phyloP scores from a whole-genome alignment of 2,329 filamentous ascomycete genomes.

The Hypoxylon sp. region DNA sequence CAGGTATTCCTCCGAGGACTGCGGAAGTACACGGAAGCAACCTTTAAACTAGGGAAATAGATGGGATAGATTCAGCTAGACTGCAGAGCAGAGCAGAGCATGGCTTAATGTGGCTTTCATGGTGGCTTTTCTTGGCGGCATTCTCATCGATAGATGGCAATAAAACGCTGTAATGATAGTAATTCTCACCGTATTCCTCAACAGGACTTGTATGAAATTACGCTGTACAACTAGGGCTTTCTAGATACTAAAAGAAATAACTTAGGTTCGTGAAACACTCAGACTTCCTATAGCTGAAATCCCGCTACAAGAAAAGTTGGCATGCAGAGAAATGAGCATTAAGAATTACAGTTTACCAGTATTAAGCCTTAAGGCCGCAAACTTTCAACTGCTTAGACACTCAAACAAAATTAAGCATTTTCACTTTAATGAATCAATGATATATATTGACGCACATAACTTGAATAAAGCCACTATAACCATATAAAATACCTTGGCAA shows the following conservation, averaged over 20 bases:
- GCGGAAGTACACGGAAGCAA: slow-evolving; percentile 85
- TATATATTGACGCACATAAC: too few species aligned
- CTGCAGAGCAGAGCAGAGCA: slow-evolving; percentile 3
- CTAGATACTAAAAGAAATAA: too few species aligned
- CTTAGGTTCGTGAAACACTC: too few species aligned
- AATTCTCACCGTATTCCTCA: background rate
- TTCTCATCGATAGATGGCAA: slow-evolving; percentile 11
- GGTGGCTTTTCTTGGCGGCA: background rate
- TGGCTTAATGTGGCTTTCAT: slow-evolving; percentile 16
- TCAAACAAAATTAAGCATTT: too few species aligned
- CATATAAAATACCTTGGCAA: too few species aligned
- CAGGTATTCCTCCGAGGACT: slow-evolving; percentile 91
- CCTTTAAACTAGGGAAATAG: slow-evolving; percentile 85
- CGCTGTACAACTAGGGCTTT: background rate
- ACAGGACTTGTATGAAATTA: background rate
- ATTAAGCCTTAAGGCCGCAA: too few species aligned
- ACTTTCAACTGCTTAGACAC: too few species aligned
- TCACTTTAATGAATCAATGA: too few species aligned
- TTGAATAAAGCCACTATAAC: too few species aligned
- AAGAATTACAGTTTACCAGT: too few species aligned
- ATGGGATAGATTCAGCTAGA: slow-evolving; percentile 8
- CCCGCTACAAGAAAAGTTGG: too few species aligned
- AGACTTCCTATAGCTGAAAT: too few species aligned
- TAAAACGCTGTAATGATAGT: slow-evolving; percentile 13
- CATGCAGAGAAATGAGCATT: background rate